These are phyloP conservation scores for Coemansia sp. DNA, from an alignment of 192 early-diverging fungal genomes.

Conservation along the genomic window DNA sequence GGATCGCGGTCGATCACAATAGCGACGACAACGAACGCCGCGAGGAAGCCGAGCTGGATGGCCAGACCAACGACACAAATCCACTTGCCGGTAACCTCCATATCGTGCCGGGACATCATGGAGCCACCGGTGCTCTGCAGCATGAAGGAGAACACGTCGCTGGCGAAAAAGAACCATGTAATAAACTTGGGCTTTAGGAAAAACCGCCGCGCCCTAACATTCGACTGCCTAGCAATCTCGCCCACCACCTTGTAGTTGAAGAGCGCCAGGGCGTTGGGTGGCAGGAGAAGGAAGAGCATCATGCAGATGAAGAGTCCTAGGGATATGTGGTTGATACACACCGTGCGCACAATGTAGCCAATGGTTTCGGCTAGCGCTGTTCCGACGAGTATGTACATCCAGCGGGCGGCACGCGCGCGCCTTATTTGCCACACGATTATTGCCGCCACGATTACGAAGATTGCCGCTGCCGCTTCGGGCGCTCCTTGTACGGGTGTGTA, in stretches of 20 bases:
- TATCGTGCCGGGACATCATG: slow-evolving; percentile 21
- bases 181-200: slow-evolving; percentile 42
- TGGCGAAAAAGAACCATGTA: slow-evolving; percentile 53
- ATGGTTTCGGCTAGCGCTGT: slow-evolving; percentile 46
- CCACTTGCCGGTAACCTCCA: slow-evolving; percentile 24
- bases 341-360: slow-evolving; percentile 37
- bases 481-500: slow-evolving; percentile 38
- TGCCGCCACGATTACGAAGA: slow-evolving; percentile 10
- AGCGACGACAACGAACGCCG: slow-evolving; percentile 29
- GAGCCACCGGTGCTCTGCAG: slow-evolving; percentile 41
- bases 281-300: slow-evolving; percentile 44
- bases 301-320: slow-evolving; percentile 39
- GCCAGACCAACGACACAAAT: slow-evolving; percentile 39
- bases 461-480: slow-evolving; percentile 22
- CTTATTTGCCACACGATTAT: slow-evolving; percentile 9
- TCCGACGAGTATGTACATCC: slow-evolving; percentile 33
- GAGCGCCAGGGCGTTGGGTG: slow-evolving; percentile 53
- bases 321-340: slow-evolving; percentile 36
- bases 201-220: slow-evolving; percentile 6
- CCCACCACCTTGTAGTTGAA: slow-evolving; percentile 53
- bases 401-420: slow-evolving; percentile 7
- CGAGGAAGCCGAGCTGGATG: slow-evolving; percentile 37
- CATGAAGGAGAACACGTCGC: slow-evolving; percentile 53
- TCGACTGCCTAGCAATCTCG: slow-evolving; percentile 26
- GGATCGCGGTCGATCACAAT: slow-evolving; percentile 6